A percentile compares a stretch with the other conserved stretches of the same genome.
These are phyloP conservation scores for Dalbergia cultrata DNA, from an alignment of 306 rosid genomes.

Conservation along the genomic window DNA sequence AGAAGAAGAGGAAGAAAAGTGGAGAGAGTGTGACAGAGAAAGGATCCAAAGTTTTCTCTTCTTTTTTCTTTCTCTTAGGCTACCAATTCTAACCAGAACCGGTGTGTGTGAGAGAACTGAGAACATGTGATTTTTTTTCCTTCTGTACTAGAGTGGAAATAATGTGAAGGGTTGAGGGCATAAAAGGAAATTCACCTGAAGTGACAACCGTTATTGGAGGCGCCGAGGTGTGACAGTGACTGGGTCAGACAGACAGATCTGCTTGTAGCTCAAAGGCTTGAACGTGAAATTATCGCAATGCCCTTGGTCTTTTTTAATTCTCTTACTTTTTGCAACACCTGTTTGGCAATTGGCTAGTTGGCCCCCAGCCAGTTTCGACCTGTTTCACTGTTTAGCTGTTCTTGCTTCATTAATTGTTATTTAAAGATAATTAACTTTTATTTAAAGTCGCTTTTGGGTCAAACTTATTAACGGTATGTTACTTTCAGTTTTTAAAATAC, in stretches of 20 bases:
- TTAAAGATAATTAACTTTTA: conserved; percentile 27
- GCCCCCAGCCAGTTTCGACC: neutral
- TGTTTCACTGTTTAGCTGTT: neutral
- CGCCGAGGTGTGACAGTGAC: conserved; percentile 35
- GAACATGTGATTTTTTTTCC: neutral
- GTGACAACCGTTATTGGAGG: conserved; percentile 32
- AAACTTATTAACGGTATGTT: neutral
- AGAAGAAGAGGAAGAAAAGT: neutral
- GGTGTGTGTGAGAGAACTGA: neutral
- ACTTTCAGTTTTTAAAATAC: no score
- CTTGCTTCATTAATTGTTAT: neutral
- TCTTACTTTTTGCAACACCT: neutral
- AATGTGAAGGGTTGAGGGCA: conserved; percentile 39
- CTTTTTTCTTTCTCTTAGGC: conserved; percentile 42
- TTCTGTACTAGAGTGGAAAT: conserved; percentile 21
- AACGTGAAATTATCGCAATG: neutral
- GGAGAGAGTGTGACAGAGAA: conserved; percentile 26
- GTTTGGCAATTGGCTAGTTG: conserved; percentile 43
- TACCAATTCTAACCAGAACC: conserved; percentile 53
- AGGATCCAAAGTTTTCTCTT: conserved; percentile 54
- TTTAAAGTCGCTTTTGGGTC: conserved; percentile 29
- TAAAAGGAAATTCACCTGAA: conserved; percentile 32
- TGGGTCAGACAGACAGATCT: conserved; percentile 15
- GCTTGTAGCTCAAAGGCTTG: conserved; percentile 17
- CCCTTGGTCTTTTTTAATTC: conserved; percentile 26